Percentiles rank a stretch among this genome's conserved stretches.
Conservation (phyloP, 352 stramenopile species). For the Phytophthora kernoviae region DNA sequence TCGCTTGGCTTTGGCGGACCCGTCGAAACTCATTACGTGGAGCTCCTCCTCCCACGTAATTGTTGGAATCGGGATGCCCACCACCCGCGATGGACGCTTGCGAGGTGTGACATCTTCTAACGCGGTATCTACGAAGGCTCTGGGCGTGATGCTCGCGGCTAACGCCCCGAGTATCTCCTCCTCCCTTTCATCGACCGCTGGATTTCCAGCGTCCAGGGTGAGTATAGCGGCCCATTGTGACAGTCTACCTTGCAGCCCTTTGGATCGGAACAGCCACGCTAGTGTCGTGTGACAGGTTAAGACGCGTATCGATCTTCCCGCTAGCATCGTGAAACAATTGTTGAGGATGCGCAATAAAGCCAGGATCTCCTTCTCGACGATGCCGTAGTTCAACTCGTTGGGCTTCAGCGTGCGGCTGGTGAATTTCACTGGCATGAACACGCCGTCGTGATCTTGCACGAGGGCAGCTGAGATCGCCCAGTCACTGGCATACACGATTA, state of each 20-base stretch:
- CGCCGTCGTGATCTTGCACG: slow-evolving; percentile 12
- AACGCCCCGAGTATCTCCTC: slow-evolving; percentile 2
- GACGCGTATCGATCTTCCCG: neutral
- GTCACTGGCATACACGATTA: slow-evolving; percentile 21
- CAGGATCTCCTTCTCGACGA: slow-evolving; percentile 16
- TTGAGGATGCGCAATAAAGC: slow-evolving; percentile 5
- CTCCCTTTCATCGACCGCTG: neutral
- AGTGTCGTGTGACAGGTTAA: slow-evolving; percentile 8
- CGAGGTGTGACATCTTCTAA: neutral
- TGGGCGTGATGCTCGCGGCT: neutral
- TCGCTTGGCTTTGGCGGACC: slow-evolving; percentile 8
- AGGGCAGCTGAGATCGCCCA: slow-evolving; percentile 12
- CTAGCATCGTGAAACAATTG: slow-evolving; percentile 12
- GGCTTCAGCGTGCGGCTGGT: slow-evolving; percentile 9
- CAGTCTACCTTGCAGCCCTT: neutral
- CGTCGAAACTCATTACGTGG: slow-evolving; percentile 7
- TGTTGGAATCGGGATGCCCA: neutral
- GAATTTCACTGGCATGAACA: slow-evolving; percentile 5
- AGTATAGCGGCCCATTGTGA: slow-evolving; percentile 3
- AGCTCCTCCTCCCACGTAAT: neutral
- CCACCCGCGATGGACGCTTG: neutral
- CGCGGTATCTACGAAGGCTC: neutral
- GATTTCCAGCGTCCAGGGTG: neutral
- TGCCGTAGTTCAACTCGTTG: slow-evolving; percentile 20
- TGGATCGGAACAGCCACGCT: slow-evolving; percentile 10